phyloP scores from a whole-genome alignment of 1,139 yeast genomes.

The Lodderomyces orthopsilosis region DNA sequence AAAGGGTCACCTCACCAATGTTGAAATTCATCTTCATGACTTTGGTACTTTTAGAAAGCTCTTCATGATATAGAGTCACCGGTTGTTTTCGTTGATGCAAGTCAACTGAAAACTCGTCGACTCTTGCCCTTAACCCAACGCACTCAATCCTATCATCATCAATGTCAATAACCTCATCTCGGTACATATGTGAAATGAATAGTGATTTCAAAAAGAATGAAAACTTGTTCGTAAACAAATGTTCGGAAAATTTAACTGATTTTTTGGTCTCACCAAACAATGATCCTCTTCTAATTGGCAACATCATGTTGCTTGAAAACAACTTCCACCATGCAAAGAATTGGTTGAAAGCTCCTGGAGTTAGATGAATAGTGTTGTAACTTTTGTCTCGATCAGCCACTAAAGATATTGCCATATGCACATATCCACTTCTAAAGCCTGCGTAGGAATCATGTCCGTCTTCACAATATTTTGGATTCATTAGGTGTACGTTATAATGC shows the following conservation, averaged over 20 bases:
- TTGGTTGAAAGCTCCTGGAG: conserved; percentile 39
- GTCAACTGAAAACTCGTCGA: conserved; percentile 40
- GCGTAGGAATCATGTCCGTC: conserved; percentile 38
- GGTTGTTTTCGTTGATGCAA: conserved; percentile 48
- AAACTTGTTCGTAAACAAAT: conserved; percentile 41
- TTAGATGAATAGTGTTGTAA: conserved; percentile 42
- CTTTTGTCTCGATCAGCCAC: conserved; percentile 45
- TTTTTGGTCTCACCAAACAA: conserved; percentile 38
- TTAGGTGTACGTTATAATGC: conserved; percentile 66
- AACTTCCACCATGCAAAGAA: conserved; percentile 48
- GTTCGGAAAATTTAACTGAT: conserved; percentile 42
- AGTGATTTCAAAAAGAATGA: conserved; percentile 38
- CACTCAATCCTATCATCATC: conserved; percentile 31
- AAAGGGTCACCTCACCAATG: conserved; percentile 40
- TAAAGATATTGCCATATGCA: conserved; percentile 51
- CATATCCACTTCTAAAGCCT: conserved; percentile 40
- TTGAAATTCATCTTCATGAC: conserved; percentile 45
- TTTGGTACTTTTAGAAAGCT: conserved; percentile 26
- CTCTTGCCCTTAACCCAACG: conserved; percentile 41
- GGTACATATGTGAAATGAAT: conserved; percentile 40
- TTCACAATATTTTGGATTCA: conserved; percentile 59
- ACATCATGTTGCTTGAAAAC: conserved; percentile 41
- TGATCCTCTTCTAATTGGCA: conserved; percentile 40
- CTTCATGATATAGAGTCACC: conserved; percentile 31
- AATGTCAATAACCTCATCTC: conserved; percentile 24